Evolutionary conservation across 2,329 filamentous ascomycete species (phyloP).

Genomic region (Fusarium chaquense): DNA sequence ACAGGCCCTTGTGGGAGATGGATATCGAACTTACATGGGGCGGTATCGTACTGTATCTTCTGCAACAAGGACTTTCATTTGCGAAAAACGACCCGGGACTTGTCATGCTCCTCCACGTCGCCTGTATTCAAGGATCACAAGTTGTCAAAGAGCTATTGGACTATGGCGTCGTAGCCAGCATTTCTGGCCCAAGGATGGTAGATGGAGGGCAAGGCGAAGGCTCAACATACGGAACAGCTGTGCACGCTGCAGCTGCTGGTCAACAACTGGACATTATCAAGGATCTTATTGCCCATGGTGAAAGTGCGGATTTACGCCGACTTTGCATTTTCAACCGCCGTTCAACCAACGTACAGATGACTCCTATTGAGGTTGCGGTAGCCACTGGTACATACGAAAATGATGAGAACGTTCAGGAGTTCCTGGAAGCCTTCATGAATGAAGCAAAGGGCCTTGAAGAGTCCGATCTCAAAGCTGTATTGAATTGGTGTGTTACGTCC

Average conservation of each 20-base stretch:
- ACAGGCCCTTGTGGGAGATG: not conserved
- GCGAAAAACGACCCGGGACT: not conserved
- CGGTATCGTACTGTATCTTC: not conserved
- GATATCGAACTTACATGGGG: constrained; percentile 15
- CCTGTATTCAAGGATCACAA: not conserved
- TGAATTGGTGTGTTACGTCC: not conserved
- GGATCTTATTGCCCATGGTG: not conserved
- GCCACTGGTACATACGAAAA: too few species aligned
- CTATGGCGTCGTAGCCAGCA: not conserved
- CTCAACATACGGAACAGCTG: not conserved
- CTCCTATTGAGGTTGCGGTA: constrained; percentile 12
- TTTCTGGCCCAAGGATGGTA: not conserved
- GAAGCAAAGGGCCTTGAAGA: not conserved
- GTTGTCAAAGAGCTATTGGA: not conserved
- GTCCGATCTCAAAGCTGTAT: not conserved
- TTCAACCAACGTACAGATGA: accelerated
- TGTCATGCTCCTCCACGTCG: constrained; percentile 24
- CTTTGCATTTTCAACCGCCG: not conserved
- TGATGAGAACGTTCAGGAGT: accelerated
- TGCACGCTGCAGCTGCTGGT: constrained; percentile 18
- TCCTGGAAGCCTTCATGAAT: not conserved
- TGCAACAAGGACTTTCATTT: not conserved
- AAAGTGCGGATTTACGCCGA: not conserved
- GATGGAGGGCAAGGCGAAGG: constrained; percentile 14
- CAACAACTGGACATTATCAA: accelerated